Conservation (phyloP, 2,329 filamentous ascomycete species). For the Scopulariopsis brevicaulis region DNA sequence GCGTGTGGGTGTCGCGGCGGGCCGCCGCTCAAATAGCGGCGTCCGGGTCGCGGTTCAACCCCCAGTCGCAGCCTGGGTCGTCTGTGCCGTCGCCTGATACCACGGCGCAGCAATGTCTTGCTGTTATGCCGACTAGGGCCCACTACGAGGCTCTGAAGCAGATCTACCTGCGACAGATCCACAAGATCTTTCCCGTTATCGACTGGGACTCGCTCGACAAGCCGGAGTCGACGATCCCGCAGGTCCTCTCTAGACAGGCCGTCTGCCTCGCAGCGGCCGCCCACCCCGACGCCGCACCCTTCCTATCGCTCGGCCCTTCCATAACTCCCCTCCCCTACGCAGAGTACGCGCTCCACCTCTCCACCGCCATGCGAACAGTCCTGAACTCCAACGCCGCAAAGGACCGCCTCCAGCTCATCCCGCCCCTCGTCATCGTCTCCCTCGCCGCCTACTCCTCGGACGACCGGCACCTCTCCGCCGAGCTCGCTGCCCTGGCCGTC, state of each 20-base stretch:
- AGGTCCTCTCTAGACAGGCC: not conserved
- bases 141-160: conserved; percentile 1
- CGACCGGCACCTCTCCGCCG: conserved; percentile 8
- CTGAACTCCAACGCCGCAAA: conserved; percentile 5
- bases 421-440: conserved; percentile 22
- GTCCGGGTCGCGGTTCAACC: not conserved
- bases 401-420: conserved; percentile 10
- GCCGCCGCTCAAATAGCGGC: not conserved
- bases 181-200: conserved; percentile 2
- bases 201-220: not conserved
- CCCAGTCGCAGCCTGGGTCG: not conserved
- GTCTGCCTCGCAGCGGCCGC: conserved; percentile 2
- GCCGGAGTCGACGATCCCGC: not conserved
- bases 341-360: conserved; percentile 7
- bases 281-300: not conserved
- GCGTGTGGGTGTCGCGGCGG: conserved; percentile 9
- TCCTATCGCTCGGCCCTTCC: not conserved
- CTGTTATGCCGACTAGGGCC: not conserved
- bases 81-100: not conserved
- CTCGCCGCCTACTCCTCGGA: conserved; percentile 7
- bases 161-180: conserved; percentile 4
- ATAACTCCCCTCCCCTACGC: conserved; percentile 2
- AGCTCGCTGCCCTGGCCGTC: conserved; percentile 4
- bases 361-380: conserved; percentile 7
- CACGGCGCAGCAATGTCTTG: not conserved